A percentile compares a stretch with the other conserved stretches of the same genome.
Conservation (phyloP, 2,329 filamentous ascomycete genomes). For the Domatiomyces catenatus region DNA sequence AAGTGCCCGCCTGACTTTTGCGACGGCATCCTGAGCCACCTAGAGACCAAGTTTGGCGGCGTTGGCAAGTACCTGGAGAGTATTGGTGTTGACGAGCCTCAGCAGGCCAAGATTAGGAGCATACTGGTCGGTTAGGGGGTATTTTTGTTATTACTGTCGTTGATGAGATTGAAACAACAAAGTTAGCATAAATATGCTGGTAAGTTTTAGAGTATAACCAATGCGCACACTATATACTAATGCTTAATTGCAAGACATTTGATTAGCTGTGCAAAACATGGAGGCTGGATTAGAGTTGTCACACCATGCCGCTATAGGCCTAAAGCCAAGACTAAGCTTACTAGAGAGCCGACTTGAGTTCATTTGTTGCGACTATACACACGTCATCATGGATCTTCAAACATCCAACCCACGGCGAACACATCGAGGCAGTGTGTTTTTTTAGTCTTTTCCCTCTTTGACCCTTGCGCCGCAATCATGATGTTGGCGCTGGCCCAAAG, state of each 20-base stretch:
- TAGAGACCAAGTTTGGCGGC: conserved; percentile 50
- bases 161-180: no score
- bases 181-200: no score
- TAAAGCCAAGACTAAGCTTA: no score
- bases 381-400: no score
- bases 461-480: neutral
- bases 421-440: no score
- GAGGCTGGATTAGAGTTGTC: neutral
- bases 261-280: no score
- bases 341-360: no score
- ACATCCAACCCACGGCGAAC: no score
- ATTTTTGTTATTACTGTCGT: no score
- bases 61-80: conserved; percentile 48
- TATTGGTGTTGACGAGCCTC: conserved; percentile 41
- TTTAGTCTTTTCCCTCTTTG: neutral
- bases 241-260: no score
- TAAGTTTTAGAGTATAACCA: neutral
- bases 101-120: conserved; percentile 26
- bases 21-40: conserved; percentile 39
- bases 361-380: no score
- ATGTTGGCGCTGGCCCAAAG: neutral
- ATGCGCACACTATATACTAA: neutral
- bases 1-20: conserved; percentile 52
- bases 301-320: no score
- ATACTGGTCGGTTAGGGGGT: neutral